Conservation (phyloP, 148 eudicot species). For the Rhododendron vialii region DNA sequence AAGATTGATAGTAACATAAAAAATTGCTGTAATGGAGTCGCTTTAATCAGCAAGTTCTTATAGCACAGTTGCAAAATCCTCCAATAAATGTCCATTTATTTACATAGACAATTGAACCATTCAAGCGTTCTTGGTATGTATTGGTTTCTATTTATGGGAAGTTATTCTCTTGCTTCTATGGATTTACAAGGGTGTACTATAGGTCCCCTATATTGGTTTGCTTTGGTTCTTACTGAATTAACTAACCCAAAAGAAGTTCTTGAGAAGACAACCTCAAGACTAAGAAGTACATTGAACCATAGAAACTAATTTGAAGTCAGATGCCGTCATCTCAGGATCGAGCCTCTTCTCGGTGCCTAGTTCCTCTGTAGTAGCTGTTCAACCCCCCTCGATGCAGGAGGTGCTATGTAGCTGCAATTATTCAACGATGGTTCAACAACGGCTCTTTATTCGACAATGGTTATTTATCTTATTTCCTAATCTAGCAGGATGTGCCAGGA, state of each 20-base stretch:
- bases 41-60: not conserved
- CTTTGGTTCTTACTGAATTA: too few relatives aligned
- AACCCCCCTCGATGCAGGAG: too few relatives aligned
- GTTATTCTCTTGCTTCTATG: not conserved
- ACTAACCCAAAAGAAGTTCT: too few relatives aligned
- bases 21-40: not conserved
- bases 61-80: not conserved
- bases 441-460: too few relatives aligned
- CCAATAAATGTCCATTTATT: not conserved
- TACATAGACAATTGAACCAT: not conserved
- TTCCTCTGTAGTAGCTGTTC: too few relatives aligned
- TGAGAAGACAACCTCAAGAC: not conserved
- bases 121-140: not conserved
- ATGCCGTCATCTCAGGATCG: too few relatives aligned
- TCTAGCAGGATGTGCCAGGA: too few relatives aligned
- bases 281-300: not conserved
- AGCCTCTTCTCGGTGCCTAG: too few relatives aligned
- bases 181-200: not conserved
- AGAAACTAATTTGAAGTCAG: not conserved
- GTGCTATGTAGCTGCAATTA: too few relatives aligned
- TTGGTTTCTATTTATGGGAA: not conserved
- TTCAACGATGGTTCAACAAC: too few relatives aligned
- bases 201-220: too few relatives aligned
- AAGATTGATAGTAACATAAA: not conserved
- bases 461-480: too few relatives aligned